phyloP scores from a whole-genome alignment of 768 basidiomycete genomes.

The Ramaria sp. region DNA sequence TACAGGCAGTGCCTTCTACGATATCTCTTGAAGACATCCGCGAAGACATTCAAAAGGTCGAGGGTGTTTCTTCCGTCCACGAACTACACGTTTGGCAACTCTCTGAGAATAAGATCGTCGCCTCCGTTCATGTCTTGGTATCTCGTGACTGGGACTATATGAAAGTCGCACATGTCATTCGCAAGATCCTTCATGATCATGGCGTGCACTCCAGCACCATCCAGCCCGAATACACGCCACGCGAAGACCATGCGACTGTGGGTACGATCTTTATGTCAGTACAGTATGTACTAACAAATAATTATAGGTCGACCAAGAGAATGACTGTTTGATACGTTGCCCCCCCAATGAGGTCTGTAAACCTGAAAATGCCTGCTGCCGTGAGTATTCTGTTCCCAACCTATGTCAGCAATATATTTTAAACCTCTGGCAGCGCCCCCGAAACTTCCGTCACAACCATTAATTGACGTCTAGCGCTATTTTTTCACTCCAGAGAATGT shows the following conservation, averaged over 20 bases:
- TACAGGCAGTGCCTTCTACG: constrained; percentile 87
- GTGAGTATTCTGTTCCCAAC: constrained; percentile 33
- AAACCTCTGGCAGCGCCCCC: constrained; percentile 32
- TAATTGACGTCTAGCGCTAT: background rate
- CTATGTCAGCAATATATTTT: constrained; percentile 2
- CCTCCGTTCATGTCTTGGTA: constrained; percentile 89
- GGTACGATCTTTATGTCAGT: constrained; percentile 9
- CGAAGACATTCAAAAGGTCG: constrained; percentile 65
- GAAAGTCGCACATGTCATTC: constrained; percentile 75
- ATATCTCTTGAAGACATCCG: constrained; percentile 87
- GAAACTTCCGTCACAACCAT: background rate
- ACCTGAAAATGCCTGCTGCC: constrained; percentile 72
- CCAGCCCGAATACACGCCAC: constrained; percentile 64
- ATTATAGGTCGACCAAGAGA: constrained; percentile 36
- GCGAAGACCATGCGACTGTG: constrained; percentile 43
- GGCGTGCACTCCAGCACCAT: constrained; percentile 95
- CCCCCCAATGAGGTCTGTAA: constrained; percentile 59
- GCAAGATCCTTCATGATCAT: constrained; percentile 74
- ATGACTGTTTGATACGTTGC: constrained; percentile 62
- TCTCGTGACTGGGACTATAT: constrained; percentile 81
- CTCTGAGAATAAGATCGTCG: constrained; percentile 89
- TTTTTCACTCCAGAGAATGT: too few relatives aligned
- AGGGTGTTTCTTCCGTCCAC: constrained; percentile 82
- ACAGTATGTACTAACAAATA: background rate
- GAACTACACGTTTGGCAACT: constrained; percentile 98